Conservation (phyloP, 805 yeast species). For the Monosporozyma aerobia region DNA sequence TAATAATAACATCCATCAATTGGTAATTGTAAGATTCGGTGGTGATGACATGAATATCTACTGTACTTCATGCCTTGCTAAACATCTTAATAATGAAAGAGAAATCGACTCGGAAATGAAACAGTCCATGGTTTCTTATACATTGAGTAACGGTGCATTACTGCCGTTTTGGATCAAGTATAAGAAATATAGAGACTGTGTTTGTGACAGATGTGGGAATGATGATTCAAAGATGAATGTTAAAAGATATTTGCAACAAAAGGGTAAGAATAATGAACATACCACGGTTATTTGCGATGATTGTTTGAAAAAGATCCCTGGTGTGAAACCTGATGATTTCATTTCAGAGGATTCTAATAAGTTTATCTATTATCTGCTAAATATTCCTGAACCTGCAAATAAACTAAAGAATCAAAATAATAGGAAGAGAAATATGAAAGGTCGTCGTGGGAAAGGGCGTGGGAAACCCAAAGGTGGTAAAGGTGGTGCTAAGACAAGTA, state of each 20-base stretch:
- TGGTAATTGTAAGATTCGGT: conserved; percentile 43
- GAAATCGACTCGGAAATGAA: conserved; percentile 18
- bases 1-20: conserved; percentile 44
- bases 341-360: conserved; percentile 39
- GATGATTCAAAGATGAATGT: conserved; percentile 36
- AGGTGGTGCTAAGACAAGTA: conserved; percentile 23
- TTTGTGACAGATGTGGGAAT: conserved; percentile 37
- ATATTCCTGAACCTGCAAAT: conserved; percentile 34
- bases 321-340: conserved; percentile 16
- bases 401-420: not conserved
- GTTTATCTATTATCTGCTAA: conserved; percentile 40
- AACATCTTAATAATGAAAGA: conserved; percentile 18
- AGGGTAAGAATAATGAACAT: not conserved
- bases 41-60: conserved; percentile 45
- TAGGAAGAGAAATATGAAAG: conserved; percentile 4
- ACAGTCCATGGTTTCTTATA: conserved; percentile 39
- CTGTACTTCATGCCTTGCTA: conserved; percentile 38
- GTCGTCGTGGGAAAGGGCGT: conserved; percentile 1
- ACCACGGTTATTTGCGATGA: conserved; percentile 34
- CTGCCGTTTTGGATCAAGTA: conserved; percentile 40
- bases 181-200: conserved; percentile 41
- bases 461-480: conserved; percentile 18
- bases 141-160: conserved; percentile 48
- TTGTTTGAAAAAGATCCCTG: conserved; percentile 30
- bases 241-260: conserved; percentile 10